A percentile compares a stretch with the other conserved stretches of the same genome.
Conservation (phyloP, 495 filamentous ascomycete genomes). For the Xylaria grammica region DNA sequence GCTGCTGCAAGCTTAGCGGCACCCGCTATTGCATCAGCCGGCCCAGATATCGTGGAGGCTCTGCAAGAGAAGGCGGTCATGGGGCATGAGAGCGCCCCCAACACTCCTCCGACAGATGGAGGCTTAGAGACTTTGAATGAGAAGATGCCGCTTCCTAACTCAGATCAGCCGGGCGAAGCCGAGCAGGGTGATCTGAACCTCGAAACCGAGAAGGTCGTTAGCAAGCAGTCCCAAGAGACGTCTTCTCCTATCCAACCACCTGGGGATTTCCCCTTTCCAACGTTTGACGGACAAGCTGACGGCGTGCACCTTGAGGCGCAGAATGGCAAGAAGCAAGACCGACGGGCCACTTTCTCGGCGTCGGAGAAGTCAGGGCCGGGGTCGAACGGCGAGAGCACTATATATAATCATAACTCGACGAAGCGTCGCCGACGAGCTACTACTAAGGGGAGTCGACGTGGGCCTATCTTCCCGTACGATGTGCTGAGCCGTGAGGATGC, state of each 20-base stretch:
- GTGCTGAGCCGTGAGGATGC: conserved; percentile 73
- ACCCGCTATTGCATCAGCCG: conserved; percentile 27
- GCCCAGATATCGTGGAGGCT: conserved; percentile 37
- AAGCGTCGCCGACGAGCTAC: conserved; percentile 70
- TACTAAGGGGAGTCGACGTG: conserved; percentile 74
- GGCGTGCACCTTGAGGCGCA: conserved; percentile 29
- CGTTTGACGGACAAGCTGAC: conserved; percentile 32
- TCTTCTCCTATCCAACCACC: conserved; percentile 33
- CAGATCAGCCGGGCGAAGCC: conserved; percentile 15
- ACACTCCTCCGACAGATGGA: conserved; percentile 38
- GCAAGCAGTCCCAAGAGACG: conserved; percentile 29
- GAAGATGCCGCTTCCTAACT: conserved; percentile 25
- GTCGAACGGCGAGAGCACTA: conserved; percentile 33
- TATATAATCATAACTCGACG: conserved; percentile 42
- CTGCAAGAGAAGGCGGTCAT: conserved; percentile 28
- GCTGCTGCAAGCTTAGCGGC: conserved; percentile 34
- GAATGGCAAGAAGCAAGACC: conserved; percentile 42
- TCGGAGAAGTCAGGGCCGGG: conserved; percentile 45
- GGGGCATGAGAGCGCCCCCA: conserved; percentile 37
- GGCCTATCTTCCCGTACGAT: conserved; percentile 70
- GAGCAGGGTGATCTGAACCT: conserved; percentile 19
- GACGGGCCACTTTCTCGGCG: conserved; percentile 50
- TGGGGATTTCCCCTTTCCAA: conserved; percentile 37
- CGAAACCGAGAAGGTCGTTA: conserved; percentile 29
- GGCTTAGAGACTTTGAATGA: conserved; percentile 37